Conservation (phyloP, 192 early-diverging fungal species). For the Mortierella alpina region DNA sequence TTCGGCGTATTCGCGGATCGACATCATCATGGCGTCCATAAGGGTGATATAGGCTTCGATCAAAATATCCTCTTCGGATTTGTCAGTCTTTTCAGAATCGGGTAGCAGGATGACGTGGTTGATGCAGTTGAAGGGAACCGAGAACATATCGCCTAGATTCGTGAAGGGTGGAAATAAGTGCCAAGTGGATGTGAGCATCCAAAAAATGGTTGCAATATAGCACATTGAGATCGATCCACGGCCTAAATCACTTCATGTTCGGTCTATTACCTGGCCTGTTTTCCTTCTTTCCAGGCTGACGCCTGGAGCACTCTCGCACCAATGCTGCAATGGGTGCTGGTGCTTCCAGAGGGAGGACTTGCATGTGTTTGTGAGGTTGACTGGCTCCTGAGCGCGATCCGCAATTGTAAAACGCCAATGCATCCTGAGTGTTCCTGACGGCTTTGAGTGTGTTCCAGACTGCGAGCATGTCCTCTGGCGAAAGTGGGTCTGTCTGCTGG, state of each 20-base stretch:
- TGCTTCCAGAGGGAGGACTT: constrained; percentile 58
- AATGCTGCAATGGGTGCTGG: constrained; percentile 57
- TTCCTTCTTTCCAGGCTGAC: constrained; percentile 52
- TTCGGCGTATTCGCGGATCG: constrained; percentile 54
- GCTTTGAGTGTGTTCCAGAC: constrained; percentile 51
- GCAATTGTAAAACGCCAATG: constrained; percentile 69
- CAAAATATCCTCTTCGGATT: constrained; percentile 57
- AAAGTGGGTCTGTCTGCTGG: constrained; percentile 60
- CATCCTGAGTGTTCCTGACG: constrained; percentile 22
- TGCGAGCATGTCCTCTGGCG: constrained; percentile 57
- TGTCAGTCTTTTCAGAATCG: constrained; percentile 15
- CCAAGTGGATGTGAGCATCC: not conserved
- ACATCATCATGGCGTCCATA: constrained; percentile 61
- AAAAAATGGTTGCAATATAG: no score
- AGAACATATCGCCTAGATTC: constrained; percentile 59
- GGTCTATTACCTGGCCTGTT: constrained; percentile 23
- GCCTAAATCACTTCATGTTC: no score
- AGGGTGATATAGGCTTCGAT: constrained; percentile 59
- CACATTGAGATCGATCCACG: no score
- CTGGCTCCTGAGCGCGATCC: constrained; percentile 65
- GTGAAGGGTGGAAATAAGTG: not conserved
- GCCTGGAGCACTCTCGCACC: constrained; percentile 47
- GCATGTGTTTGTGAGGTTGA: constrained; percentile 71
- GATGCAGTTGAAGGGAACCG: constrained; percentile 56
- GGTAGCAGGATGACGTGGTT: constrained; percentile 54